Evolutionary conservation across 1,139 yeast species (phyloP).

Genomic region (Yamadazyma spencermartinsiae): DNA sequence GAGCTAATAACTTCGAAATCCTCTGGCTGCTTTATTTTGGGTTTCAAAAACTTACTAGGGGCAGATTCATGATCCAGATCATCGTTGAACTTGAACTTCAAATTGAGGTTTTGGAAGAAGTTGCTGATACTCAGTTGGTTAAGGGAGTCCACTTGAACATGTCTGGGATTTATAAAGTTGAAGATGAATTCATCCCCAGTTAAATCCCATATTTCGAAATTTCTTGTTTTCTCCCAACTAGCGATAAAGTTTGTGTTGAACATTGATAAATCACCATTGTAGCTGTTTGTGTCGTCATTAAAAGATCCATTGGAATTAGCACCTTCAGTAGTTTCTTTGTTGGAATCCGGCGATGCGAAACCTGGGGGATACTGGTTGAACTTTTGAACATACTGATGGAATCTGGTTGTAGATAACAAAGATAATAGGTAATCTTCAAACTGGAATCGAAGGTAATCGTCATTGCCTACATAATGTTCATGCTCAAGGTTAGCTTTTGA

Average conservation of each 20-base stretch:
- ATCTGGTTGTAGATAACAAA: constrained; percentile 70
- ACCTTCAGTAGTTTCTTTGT: background rate
- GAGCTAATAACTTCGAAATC: constrained; percentile 6
- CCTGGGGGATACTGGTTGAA: constrained; percentile 48
- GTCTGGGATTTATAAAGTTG: constrained; percentile 82
- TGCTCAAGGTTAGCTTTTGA: constrained; percentile 18
- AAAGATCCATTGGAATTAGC: background rate
- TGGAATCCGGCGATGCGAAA: constrained; percentile 17
- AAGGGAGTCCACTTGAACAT: constrained; percentile 33
- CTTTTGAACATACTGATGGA: constrained; percentile 55
- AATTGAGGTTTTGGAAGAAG: constrained; percentile 29
- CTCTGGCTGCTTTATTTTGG: constrained; percentile 7
- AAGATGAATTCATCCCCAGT: constrained; percentile 87
- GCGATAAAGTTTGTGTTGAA: constrained; percentile 61
- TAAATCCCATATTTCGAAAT: constrained; percentile 67
- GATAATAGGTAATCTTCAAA: constrained; percentile 89
- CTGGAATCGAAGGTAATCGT: constrained; percentile 82
- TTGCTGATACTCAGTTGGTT: constrained; percentile 16
- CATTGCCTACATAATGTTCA: constrained; percentile 60
- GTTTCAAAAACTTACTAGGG: constrained; percentile 16
- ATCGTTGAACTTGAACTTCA: constrained; percentile 16
- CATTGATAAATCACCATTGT: constrained; percentile 30
- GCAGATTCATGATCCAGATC: constrained; percentile 13
- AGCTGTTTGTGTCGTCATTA: constrained; percentile 21
- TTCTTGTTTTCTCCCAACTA: constrained; percentile 66